Conservation (phyloP, 1,284 basidiomycete genomes). For the Naganishia albida region DNA sequence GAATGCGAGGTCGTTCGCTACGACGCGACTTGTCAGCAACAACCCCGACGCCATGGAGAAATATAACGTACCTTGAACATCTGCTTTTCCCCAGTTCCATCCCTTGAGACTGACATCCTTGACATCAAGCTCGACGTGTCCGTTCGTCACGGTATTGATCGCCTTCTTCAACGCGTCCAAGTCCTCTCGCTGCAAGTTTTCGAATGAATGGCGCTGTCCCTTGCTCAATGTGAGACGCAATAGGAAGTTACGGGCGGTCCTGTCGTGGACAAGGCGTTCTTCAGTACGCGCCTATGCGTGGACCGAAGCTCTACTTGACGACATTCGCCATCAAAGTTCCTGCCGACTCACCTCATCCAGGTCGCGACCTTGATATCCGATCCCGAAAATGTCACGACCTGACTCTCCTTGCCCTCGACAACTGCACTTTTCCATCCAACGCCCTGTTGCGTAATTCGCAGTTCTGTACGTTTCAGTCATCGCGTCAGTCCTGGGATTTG, state of each 20-base stretch:
- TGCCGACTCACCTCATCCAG: slow-evolving; percentile 65
- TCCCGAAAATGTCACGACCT: slow-evolving; percentile 67
- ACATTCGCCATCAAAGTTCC: background rate
- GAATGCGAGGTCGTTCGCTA: slow-evolving; percentile 88
- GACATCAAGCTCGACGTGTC: slow-evolving; percentile 73
- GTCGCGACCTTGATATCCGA: slow-evolving; percentile 80
- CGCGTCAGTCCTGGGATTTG: background rate
- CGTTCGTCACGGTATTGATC: slow-evolving; percentile 60
- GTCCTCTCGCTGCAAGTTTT: slow-evolving; percentile 32
- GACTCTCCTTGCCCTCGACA: slow-evolving; percentile 58
- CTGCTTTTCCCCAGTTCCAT: slow-evolving; percentile 98
- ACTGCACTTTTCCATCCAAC: slow-evolving; percentile 80
- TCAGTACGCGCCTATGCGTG: too few relatives aligned
- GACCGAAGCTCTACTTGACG: background rate
- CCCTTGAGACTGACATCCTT: slow-evolving; percentile 88
- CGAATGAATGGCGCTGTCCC: slow-evolving; percentile 32
- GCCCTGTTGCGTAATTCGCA: slow-evolving; percentile 81
- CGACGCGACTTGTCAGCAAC: background rate
- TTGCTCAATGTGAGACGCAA: slow-evolving; percentile 28
- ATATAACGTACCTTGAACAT: slow-evolving; percentile 75
- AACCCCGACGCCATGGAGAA: background rate
- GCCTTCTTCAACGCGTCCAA: slow-evolving; percentile 32
- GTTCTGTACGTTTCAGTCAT: slow-evolving; percentile 61
- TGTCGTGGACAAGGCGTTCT: too few relatives aligned
- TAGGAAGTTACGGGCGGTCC: slow-evolving; percentile 29